Evolutionary conservation across 148 eudicot genomes (phyloP).

Genomic region (Silene uniflora): DNA sequence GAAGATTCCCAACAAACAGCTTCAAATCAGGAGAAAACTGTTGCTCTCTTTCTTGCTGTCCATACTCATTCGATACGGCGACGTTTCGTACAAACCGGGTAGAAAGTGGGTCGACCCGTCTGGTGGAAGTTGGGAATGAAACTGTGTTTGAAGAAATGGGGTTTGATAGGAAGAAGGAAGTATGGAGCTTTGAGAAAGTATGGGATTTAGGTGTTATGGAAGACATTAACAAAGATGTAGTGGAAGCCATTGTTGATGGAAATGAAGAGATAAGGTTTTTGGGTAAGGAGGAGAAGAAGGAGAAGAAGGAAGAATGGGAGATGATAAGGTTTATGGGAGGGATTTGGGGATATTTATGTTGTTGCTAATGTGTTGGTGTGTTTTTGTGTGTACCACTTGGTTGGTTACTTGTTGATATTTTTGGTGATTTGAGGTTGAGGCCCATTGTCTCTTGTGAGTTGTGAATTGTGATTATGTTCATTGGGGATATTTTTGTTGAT

Average conservation of each 20-base stretch:
- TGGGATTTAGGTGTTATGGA: constrained; percentile 41
- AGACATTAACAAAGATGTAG: constrained; percentile 38
- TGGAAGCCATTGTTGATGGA: constrained; percentile 37
- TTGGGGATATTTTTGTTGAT: too few species aligned
- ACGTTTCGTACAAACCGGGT: constrained; percentile 41
- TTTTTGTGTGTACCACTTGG: not conserved
- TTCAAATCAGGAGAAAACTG: constrained; percentile 62
- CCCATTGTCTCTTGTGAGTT: too few species aligned
- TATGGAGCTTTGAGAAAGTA: constrained; percentile 20
- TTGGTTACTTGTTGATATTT: constrained; percentile 1
- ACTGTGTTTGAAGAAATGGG: constrained; percentile 20
- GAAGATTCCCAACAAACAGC: constrained; percentile 83
- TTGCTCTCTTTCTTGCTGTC: constrained; percentile 35
- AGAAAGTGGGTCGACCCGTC: constrained; percentile 19
- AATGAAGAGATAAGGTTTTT: constrained; percentile 25
- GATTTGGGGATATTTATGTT: not conserved
- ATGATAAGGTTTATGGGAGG: constrained; percentile 11
- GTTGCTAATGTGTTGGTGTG: not conserved
- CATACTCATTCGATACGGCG: constrained; percentile 51
- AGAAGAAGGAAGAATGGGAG: not conserved
- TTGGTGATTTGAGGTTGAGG: too few species aligned
- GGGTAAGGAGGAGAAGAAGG: not conserved
- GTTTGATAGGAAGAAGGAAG: constrained; percentile 15
- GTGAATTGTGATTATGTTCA: too few species aligned
- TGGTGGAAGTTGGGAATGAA: constrained; percentile 15